Evolutionary conservation across 108 stramenopile species (phyloP), one percentile per base, ranked within the genome.

Genomic region (Skeletonema tropicum): DNA sequence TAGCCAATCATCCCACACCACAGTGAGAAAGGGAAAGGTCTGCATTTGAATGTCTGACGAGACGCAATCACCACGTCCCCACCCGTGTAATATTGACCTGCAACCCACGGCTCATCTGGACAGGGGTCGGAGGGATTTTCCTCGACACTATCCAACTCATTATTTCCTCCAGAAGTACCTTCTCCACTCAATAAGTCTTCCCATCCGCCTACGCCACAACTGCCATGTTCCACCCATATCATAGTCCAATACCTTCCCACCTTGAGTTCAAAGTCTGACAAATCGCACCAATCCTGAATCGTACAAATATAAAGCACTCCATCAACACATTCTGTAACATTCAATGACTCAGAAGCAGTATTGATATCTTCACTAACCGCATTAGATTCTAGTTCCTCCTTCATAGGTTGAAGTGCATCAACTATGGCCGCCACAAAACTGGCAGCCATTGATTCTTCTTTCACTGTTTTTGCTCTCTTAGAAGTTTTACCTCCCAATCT

Each of bases 1-100:
- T 77, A 77, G 12, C 36, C 76, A 2, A 30, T 64, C 42, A 60
- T 30, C 10, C 72, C 76, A 36, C 76, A 77, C 76, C 76, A 77
- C 36, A 45, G 60, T 17, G 46, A 62, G 17, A 38, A 66, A 15
- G 76, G 76, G 57, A 41, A 55, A 13, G 13, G 52, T 48, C 72
- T 77, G 41, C 76, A 77, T 2, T 42, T 17, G 26, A 71, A 77
- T 42, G 38, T 14, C 23, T 66, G 30, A 14, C 63, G 32, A 25
- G 32, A 8, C 1, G 63, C 60, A 36, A 2, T 17, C n/a, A 77
- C 62, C 26, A 6, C 26, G 21, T 72, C 64, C 49, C 65, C 76
- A 57, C 55, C 74, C 9, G 30, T 31, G 42, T 75, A 75, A 41
- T 75, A 75, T 32, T 17, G 14, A 21, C 46, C 66, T 7, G 48